Evolutionary conservation across 2,329 filamentous ascomycete species (phyloP).

Genomic region (Botrytis cinerea): DNA sequence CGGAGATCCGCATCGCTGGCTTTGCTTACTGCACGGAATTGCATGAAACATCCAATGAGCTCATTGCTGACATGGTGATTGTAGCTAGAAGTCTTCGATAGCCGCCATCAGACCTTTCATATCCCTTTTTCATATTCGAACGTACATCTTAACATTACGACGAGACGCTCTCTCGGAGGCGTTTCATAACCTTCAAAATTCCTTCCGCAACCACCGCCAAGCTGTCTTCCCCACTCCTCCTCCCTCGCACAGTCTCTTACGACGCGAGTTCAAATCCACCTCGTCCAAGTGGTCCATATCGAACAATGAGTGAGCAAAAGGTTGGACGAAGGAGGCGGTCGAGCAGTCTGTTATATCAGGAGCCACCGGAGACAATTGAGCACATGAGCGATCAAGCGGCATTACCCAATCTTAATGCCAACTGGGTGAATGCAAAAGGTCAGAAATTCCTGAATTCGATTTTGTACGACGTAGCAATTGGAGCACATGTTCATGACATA

Average conservation of each 20-base stretch:
- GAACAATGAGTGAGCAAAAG: slow-evolving; percentile 62
- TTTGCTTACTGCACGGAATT: slow-evolving; percentile 7
- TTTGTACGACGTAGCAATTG: background rate
- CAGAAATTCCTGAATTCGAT: slow-evolving; percentile 42
- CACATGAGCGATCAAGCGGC: slow-evolving; percentile 96
- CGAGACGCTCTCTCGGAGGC: slow-evolving; percentile 33
- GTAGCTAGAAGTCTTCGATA: slow-evolving; percentile 13
- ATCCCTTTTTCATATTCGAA: background rate
- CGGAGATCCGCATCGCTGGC: slow-evolving; percentile 4
- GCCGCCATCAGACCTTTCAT: background rate
- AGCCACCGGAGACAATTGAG: slow-evolving; percentile 94
- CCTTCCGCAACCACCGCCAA: slow-evolving; percentile 75
- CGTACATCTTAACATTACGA: background rate
- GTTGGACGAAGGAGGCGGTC: slow-evolving; percentile 84
- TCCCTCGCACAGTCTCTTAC: slow-evolving; percentile 89
- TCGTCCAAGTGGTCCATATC: slow-evolving; percentile 54
- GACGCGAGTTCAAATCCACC: slow-evolving; percentile 75
- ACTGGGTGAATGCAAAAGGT: slow-evolving; percentile 99
- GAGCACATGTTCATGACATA: background rate
- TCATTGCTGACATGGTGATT: slow-evolving; percentile 20
- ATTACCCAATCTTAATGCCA: slow-evolving; percentile 91
- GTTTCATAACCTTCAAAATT: slow-evolving; percentile 38
- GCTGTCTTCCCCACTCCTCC: slow-evolving; percentile 86
- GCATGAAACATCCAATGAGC: slow-evolving; percentile 14
- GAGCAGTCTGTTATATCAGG: slow-evolving; percentile 96